phyloP scores from a whole-genome alignment of 306 rosid species.

The Malus sieversii region DNA sequence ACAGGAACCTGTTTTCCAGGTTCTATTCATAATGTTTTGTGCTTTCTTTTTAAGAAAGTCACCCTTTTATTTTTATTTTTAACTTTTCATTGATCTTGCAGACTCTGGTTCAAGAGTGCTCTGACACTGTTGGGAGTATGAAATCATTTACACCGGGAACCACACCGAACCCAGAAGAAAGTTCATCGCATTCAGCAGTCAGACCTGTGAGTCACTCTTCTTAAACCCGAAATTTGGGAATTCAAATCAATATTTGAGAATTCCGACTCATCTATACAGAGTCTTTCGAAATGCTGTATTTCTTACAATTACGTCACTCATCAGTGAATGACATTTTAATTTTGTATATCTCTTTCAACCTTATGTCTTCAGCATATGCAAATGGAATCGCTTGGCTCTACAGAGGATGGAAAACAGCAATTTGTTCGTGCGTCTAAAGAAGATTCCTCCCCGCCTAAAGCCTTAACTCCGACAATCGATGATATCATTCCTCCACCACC shows the following conservation, averaged over 20 bases:
- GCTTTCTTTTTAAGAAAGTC: background rate
- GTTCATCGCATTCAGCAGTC: background rate
- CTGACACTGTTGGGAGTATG: background rate
- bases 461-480: conserved; percentile 36
- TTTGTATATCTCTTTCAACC: background rate
- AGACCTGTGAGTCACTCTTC: conserved; percentile 17
- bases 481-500: conserved; percentile 71
- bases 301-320: background rate
- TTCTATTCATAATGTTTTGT: background rate
- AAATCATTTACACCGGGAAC: background rate
- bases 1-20: background rate
- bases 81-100: background rate
- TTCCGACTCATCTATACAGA: background rate
- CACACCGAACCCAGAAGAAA: background rate
- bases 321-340: background rate
- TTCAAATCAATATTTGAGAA: background rate
- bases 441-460: conserved; percentile 29
- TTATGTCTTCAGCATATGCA: conserved; percentile 42
- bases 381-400: conserved; percentile 34
- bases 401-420: conserved; percentile 24
- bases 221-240: background rate
- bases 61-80: background rate
- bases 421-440: conserved; percentile 19
- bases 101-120: conserved; percentile 17
- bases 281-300: background rate